A percentile compares a stretch with the other conserved stretches of the same genome.
Evolutionary conservation across 768 basidiomycete genomes (phyloP).

Genomic region (Polyporus arcularius): DNA sequence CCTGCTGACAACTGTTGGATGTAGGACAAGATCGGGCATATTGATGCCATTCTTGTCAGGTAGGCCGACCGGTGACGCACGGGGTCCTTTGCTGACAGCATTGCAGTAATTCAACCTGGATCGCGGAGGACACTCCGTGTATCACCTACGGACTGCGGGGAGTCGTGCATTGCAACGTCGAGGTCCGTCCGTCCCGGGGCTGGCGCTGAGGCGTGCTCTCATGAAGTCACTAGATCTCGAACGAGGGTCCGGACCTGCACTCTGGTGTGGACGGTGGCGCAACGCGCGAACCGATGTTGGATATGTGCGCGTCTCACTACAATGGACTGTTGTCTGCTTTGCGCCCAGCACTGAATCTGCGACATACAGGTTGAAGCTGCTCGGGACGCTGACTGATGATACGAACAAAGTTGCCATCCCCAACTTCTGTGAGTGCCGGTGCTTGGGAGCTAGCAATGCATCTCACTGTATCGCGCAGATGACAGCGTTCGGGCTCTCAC

Average conservation of each 20-base stretch:
- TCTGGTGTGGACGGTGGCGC: constrained; percentile 95
- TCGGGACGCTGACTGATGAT: constrained; percentile 67
- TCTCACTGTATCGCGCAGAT: constrained; percentile 43
- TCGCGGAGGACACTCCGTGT: constrained; percentile 88
- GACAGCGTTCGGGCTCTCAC: constrained; percentile 74
- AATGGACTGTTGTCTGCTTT: background rate
- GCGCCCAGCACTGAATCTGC: background rate
- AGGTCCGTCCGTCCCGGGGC: constrained; percentile 42
- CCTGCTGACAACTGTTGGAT: background rate
- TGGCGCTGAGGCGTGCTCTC: background rate
- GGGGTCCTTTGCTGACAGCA: background rate
- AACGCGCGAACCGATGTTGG: constrained; percentile 86
- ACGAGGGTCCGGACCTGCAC: constrained; percentile 78
- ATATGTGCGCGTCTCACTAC: constrained; percentile 59
- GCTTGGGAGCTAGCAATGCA: background rate
- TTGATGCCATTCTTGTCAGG: constrained; percentile 91
- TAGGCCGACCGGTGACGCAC: constrained; percentile 28
- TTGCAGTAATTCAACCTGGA: constrained; percentile 92
- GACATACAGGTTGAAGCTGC: constrained; percentile 65
- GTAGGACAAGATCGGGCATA: constrained; percentile 78
- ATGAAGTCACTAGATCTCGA: constrained; percentile 54
- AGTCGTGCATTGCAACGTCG: constrained; percentile 84
- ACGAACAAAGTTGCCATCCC: constrained; percentile 68
- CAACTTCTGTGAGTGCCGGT: constrained; percentile 69
- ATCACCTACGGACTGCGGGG: constrained; percentile 95